Evolutionary conservation across 2,329 filamentous ascomycete species (phyloP).

Genomic region (Trichoderma polysporum): DNA sequence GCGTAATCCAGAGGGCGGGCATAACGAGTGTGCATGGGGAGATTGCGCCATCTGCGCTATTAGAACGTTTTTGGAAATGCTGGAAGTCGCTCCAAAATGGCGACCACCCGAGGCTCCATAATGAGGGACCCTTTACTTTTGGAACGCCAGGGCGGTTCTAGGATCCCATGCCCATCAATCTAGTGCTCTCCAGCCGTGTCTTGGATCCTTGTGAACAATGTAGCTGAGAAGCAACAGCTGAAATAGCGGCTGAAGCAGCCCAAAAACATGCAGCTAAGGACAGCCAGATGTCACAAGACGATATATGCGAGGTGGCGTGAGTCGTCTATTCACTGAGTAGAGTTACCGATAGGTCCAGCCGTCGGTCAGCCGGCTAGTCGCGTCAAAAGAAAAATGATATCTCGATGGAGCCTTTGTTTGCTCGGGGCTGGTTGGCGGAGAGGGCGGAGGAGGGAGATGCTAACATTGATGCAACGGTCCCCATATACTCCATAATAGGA

Average conservation of each 20-base stretch:
- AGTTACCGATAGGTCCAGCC: not conserved
- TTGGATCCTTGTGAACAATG: not conserved
- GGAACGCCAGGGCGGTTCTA: not conserved
- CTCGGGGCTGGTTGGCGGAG: not conserved
- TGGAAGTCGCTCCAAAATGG: slow-evolving; percentile 20
- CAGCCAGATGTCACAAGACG: not conserved
- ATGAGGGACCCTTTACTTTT: slow-evolving; percentile 1
- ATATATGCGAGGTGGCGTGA: not conserved
- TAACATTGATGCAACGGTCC: not conserved
- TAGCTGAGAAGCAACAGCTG: slow-evolving; percentile 3
- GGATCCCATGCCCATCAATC: slow-evolving; percentile 7
- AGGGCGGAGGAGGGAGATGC: not conserved
- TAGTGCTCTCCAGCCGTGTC: not conserved
- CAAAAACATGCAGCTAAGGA: not conserved
- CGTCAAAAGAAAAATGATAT: not conserved
- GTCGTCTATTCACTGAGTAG: not conserved
- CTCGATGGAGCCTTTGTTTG: not conserved
- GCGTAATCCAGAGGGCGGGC: not conserved
- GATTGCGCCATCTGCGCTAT: slow-evolving; percentile 24
- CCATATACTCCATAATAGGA: not conserved
- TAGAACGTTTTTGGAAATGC: slow-evolving; percentile 16
- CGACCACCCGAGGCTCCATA: slow-evolving; percentile 21
- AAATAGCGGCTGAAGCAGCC: not conserved
- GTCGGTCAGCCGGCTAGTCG: not conserved
- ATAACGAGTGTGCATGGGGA: slow-evolving; percentile 20